Evolutionary conservation across 2,329 filamentous ascomycete species (phyloP).

Genomic region (Aureobasidium mangrovei): DNA sequence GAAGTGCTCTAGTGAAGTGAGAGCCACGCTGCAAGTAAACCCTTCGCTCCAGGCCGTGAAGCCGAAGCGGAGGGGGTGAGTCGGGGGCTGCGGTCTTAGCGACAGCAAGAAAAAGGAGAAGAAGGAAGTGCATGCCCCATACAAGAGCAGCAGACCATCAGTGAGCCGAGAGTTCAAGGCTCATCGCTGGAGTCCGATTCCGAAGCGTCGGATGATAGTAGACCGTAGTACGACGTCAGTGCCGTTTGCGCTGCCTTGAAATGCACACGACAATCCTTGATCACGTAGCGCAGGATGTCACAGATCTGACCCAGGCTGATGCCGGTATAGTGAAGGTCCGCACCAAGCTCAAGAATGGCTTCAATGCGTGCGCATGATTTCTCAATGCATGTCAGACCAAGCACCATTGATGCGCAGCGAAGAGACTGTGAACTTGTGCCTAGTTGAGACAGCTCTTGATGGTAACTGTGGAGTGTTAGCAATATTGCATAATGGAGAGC

Average conservation of each 20-base stretch:
- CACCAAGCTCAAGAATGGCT: background rate
- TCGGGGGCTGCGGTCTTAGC: too few relatives aligned
- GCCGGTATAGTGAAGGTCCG: slow-evolving; percentile 3
- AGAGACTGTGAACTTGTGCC: slow-evolving; percentile 5
- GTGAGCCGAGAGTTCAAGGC: too few relatives aligned
- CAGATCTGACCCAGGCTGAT: background rate
- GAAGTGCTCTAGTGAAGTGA: too few relatives aligned
- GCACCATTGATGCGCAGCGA: slow-evolving; percentile 1
- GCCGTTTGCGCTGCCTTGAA: background rate
- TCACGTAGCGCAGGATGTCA: background rate
- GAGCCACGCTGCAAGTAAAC: too few relatives aligned
- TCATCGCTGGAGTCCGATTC: too few relatives aligned
- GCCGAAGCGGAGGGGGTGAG: too few relatives aligned
- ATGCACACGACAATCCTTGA: background rate
- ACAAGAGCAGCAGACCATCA: too few relatives aligned
- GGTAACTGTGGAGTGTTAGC: background rate
- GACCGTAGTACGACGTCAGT: background rate
- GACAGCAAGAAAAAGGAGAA: too few relatives aligned
- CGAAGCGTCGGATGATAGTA: too few relatives aligned
- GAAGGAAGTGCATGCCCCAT: too few relatives aligned
- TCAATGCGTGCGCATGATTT: slow-evolving; percentile 2
- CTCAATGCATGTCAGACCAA: slow-evolving; percentile 3
- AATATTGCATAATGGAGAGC: background rate
- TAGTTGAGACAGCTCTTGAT: background rate
- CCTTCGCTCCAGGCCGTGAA: too few relatives aligned